Evolutionary conservation across 495 filamentous ascomycete species (phyloP).

Genomic region (Tuber indicum): DNA sequence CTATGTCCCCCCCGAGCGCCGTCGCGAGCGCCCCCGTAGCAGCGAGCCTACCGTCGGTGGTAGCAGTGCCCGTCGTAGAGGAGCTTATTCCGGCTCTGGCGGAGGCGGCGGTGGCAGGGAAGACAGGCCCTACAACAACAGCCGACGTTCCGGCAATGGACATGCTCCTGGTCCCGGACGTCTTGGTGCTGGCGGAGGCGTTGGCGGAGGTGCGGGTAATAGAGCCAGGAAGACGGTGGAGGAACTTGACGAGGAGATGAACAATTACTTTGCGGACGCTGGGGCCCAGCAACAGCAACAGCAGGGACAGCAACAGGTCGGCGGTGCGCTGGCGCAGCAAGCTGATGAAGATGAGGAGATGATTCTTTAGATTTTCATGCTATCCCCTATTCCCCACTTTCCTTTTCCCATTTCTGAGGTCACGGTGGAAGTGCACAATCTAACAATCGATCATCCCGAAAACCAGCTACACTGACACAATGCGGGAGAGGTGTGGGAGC

Average conservation of each 20-base stretch:
- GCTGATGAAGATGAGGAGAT: conserved; percentile 52
- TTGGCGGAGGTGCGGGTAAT: conserved; percentile 46
- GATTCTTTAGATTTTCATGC: conserved; percentile 24
- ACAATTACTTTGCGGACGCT: conserved; percentile 69
- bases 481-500: background rate
- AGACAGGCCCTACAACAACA: conserved; percentile 27
- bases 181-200: conserved; percentile 43
- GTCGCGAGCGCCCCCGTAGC: conserved; percentile 41
- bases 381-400: background rate
- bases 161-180: conserved; percentile 24
- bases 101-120: conserved; percentile 34
- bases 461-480: background rate
- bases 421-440: background rate
- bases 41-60: conserved; percentile 42
- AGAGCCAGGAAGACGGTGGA: conserved; percentile 84
- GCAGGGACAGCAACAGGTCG: conserved; percentile 18
- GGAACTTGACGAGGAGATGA: conserved; percentile 93
- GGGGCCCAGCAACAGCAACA: conserved; percentile 36
- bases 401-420: background rate
- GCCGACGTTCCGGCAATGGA: background rate
- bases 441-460: background rate
- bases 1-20: conserved; percentile 63
- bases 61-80: conserved; percentile 51
- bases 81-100: conserved; percentile 45
- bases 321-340: conserved; percentile 38